Evolutionary conservation across 176 grass and related monocot species (phyloP), one percentile per base, ranked within the genome.

Genomic region (Saccharum spontaneum): DNA sequence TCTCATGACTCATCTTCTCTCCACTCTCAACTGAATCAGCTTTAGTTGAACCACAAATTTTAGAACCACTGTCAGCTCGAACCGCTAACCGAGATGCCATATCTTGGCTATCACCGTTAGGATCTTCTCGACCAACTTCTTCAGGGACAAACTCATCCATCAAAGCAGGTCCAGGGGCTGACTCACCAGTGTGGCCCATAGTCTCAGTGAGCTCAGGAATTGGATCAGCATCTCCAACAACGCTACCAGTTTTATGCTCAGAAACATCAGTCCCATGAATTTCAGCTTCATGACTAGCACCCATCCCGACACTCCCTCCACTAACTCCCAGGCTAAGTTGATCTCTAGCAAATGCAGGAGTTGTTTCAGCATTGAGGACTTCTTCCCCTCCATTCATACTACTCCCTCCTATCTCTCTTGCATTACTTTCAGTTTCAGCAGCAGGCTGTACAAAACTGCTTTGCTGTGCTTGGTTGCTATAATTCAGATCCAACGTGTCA

Each of bases 341-440:
- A 79, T 92, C 94, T 54, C 94, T 87, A 69, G 79, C 92, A 87
- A 94, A 86, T 69, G 84, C 84, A 88, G 93, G 88, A 75, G 77
- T 61, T 7, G 76, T 91, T 75, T 99, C 94, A 82, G 94, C 88
- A 88, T 99, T 99, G 31, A 96, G 86, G 66, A 99, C 91, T 92
- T 99, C 97, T 82, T 99, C 96, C n/a, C 89, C 97, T 52, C 90
- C 97, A 84, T 96, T 95, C 72, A 86, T 94, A 86, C 97, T 99
- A 86, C 97, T 99, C 12, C 92, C 97, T 30, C 91, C 91, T 77
- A 94, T 90, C 73, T 97, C 97, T 85, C 90, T 94, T 82, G 93
- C 94, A 71, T 92, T 92, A 90, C 95, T 95, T 61, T 87, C 93
- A 88, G 68, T 95, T 67, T 87, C 93, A 87, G 77, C 82, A 86